These are phyloP conservation scores for Plasmodium vinckei DNA, from an alignment of 169 alveolate genomes.

Conservation along the genomic window DNA sequence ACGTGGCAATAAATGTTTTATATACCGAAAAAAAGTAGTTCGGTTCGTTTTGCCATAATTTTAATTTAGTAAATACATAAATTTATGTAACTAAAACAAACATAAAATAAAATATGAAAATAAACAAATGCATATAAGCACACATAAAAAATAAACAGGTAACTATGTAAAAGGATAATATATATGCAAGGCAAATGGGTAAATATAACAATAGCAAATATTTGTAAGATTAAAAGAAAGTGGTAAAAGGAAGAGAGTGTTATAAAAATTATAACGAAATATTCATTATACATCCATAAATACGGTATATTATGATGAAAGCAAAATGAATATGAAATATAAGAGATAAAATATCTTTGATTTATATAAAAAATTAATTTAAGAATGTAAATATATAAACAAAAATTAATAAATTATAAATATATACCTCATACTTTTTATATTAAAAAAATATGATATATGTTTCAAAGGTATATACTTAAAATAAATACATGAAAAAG, in stretches of 20 bases:
- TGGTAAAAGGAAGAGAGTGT: constrained; percentile 7
- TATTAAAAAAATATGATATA: constrained; percentile 1
- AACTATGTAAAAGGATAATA: background rate
- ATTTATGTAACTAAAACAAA: constrained; percentile 45
- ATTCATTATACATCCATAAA: background rate
- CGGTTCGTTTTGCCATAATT: constrained; percentile 15
- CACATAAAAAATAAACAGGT: constrained; percentile 28
- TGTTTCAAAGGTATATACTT: background rate
- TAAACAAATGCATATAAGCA: constrained; percentile 43
- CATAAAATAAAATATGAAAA: constrained; percentile 29
- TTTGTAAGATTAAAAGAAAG: constrained; percentile 47
- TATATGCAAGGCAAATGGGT: background rate
- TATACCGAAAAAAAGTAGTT: constrained; percentile 7
- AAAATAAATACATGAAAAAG: background rate
- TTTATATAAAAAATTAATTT: background rate
- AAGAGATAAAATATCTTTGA: background rate
- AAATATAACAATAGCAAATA: background rate
- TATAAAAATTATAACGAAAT: background rate
- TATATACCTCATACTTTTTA: background rate
- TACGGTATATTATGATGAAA: background rate
- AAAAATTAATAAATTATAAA: background rate
- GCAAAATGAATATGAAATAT: background rate
- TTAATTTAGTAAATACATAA: constrained; percentile 13
- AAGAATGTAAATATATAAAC: background rate
- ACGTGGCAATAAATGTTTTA: background rate